phyloP scores from a whole-genome alignment of 805 yeast genomes.

The Yarrowia sp. region DNA sequence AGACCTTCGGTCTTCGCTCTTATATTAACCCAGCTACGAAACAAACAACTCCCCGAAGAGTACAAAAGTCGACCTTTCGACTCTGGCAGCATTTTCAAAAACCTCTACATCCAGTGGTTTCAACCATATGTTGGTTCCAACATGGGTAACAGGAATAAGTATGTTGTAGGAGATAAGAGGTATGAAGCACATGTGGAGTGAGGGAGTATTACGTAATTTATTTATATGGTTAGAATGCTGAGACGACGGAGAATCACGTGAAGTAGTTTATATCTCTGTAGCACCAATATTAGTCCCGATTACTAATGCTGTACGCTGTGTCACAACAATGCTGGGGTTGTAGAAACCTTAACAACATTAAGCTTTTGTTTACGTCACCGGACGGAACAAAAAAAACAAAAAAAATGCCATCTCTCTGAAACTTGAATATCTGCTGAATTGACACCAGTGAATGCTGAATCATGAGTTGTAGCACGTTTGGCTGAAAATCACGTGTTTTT shows the following conservation, averaged over 20 bases:
- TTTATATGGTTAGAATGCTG: neutral
- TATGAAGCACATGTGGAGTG: neutral
- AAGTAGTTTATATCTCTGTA: too few relatives aligned
- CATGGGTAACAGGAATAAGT: neutral
- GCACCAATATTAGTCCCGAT: too few relatives aligned
- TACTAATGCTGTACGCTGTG: too few relatives aligned
- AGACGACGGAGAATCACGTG: neutral
- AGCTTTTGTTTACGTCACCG: too few relatives aligned
- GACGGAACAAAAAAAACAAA: too few relatives aligned
- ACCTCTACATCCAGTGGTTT: conserved; percentile 37
- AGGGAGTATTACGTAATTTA: neutral
- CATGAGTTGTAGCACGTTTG: too few relatives aligned
- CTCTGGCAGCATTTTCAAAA: conserved; percentile 36
- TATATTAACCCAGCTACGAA: conserved; percentile 30
- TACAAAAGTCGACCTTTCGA: conserved; percentile 41
- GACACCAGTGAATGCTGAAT: too few relatives aligned
- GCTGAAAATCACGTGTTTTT: too few relatives aligned
- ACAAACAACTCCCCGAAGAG: conserved; percentile 7
- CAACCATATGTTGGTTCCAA: neutral
- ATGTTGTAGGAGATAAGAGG: conserved; percentile 1
- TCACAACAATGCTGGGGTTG: too few relatives aligned
- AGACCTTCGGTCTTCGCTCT: neutral
- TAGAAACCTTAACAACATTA: too few relatives aligned
- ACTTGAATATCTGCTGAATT: too few relatives aligned
- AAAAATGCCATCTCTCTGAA: too few relatives aligned